These are phyloP conservation scores for Aspergillus baeticus DNA, from an alignment of 495 filamentous ascomycete species.

Conservation along the genomic window DNA sequence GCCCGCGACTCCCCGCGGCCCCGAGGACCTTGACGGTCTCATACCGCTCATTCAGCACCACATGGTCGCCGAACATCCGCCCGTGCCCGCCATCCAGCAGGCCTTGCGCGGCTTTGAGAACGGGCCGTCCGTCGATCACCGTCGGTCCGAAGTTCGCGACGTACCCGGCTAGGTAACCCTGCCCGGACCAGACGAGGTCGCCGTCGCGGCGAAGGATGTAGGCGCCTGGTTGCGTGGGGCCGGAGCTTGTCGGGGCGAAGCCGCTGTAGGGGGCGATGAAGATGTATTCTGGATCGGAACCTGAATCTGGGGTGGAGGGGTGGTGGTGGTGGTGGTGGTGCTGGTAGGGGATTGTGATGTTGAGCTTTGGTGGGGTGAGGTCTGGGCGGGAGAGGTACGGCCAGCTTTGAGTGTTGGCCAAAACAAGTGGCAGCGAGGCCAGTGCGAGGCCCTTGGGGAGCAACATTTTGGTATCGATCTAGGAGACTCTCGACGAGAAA, in stretches of 20 bases:
- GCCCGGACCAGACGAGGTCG: slow-evolving; percentile 54
- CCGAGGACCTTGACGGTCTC: slow-evolving; percentile 41
- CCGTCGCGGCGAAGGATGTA: slow-evolving; percentile 53
- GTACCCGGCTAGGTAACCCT: slow-evolving; percentile 44
- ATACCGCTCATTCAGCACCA: slow-evolving; percentile 45
- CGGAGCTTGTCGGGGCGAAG: slow-evolving; percentile 16
- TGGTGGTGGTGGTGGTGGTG: no score
- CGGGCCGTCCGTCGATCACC: slow-evolving; percentile 38
- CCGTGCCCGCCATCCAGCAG: slow-evolving; percentile 43
- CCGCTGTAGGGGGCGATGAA: slow-evolving; percentile 48
- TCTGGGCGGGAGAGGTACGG: slow-evolving; percentile 47
- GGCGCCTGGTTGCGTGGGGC: slow-evolving; percentile 29
- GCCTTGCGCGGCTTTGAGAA: slow-evolving; percentile 48
- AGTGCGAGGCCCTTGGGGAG: not conserved
- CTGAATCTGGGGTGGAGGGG: slow-evolving; percentile 30
- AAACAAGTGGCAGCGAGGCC: not conserved
- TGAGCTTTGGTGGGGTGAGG: slow-evolving; percentile 47
- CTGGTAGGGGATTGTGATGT: slow-evolving; percentile 53
- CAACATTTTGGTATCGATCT: not conserved
- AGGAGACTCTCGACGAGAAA: no score
- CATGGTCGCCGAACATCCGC: slow-evolving; percentile 42
- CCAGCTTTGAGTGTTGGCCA: not conserved
- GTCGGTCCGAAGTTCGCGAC: slow-evolving; percentile 33
- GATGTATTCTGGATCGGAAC: slow-evolving; percentile 46
- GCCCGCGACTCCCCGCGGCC: slow-evolving; percentile 35